Percentiles rank a stretch among this genome's conserved stretches.
Conservation (phyloP, 495 filamentous ascomycete genomes). For the Podospora appendiculata region DNA sequence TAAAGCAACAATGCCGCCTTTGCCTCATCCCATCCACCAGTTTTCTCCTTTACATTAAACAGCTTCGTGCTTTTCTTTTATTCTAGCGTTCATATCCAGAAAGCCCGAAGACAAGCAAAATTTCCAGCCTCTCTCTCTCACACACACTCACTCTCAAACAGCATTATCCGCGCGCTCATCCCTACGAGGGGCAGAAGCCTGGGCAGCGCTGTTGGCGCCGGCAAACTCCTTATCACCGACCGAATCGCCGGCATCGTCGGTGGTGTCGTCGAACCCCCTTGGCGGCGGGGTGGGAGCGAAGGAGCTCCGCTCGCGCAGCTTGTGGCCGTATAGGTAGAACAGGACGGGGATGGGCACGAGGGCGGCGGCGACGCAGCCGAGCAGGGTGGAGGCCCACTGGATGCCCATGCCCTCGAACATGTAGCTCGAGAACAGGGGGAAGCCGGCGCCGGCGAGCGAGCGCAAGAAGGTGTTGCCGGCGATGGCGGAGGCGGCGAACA, state of each 20-base stretch:
- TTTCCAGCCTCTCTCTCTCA: too few species aligned
- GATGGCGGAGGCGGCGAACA: slow-evolving; percentile 82
- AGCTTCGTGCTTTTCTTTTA: too few species aligned
- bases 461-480: slow-evolving; percentile 86
- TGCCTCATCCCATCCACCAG: too few species aligned
- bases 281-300: slow-evolving; percentile 52
- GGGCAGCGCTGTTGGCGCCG: neutral
- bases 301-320: slow-evolving; percentile 56
- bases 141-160: neutral
- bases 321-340: slow-evolving; percentile 56
- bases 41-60: too few species aligned
- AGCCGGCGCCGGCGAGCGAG: slow-evolving; percentile 65
- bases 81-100: too few species aligned
- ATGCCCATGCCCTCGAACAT: slow-evolving; percentile 76
- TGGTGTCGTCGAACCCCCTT: neutral
- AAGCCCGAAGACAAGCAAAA: too few species aligned
- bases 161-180: neutral
- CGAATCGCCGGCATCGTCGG: slow-evolving; percentile 2
- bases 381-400: slow-evolving; percentile 67
- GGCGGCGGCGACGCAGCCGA: slow-evolving; percentile 61
- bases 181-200: neutral
- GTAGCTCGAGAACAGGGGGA: slow-evolving; percentile 74
- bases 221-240: slow-evolving; percentile 1
- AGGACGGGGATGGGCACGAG: slow-evolving; percentile 70
- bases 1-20: too few species aligned